Conservation (phyloP, 2,329 filamentous ascomycete species). For the Dactylellina drechsleri region DNA sequence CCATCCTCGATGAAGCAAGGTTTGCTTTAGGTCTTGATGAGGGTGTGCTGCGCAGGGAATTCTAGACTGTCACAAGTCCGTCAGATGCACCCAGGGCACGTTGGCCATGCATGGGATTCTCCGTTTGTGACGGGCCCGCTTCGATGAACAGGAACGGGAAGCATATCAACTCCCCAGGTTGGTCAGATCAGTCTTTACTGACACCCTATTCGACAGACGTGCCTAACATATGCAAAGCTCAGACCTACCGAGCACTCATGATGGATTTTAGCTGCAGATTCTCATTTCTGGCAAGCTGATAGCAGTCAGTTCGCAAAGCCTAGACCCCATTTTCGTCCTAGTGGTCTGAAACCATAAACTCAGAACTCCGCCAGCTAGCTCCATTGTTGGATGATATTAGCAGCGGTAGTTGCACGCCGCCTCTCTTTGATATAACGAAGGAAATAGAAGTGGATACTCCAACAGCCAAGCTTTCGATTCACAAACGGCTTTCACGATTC, state of each 20-base stretch:
- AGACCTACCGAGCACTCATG: conserved; percentile 19
- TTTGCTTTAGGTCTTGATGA: conserved; percentile 19
- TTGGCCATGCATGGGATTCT: background rate
- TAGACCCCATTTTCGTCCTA: conserved; percentile 22
- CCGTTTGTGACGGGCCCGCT: background rate
- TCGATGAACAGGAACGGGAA: conserved; percentile 37
- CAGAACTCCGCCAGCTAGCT: too few species aligned
- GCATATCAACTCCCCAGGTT: conserved; percentile 1
- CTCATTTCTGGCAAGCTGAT: conserved; percentile 22
- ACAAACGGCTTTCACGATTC: too few species aligned
- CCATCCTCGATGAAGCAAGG: conserved; percentile 14
- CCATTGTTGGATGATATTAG: too few species aligned
- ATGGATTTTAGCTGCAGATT: conserved; percentile 32
- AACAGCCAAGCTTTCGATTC: too few species aligned
- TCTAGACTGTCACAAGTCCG: background rate
- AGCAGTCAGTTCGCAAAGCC: conserved; percentile 26
- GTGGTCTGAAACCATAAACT: conserved; percentile 5
- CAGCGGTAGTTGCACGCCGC: background rate
- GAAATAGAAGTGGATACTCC: too few species aligned
- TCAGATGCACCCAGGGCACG: conserved; percentile 18
- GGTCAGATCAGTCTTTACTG: conserved; percentile 14
- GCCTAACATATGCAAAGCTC: conserved; percentile 39
- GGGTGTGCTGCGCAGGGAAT: conserved; percentile 20
- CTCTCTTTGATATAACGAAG: too few species aligned
- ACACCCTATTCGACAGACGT: conserved; percentile 14